Base-by-base conservation (phyloP, 73 alveolate species). In the Paramecium sexaurelia region DNA sequence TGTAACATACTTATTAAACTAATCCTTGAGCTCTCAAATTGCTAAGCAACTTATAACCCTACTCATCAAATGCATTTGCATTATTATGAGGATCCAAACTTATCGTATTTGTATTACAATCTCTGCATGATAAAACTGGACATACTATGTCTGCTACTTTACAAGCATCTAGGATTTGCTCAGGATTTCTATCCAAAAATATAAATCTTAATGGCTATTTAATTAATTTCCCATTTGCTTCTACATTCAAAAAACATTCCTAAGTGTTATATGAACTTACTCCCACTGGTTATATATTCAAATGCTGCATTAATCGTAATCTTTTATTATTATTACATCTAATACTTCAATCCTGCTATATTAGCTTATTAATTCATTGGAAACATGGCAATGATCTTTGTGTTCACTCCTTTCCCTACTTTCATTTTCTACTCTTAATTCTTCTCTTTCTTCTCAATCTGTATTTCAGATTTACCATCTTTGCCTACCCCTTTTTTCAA, bases 21-120 rank as follows among this genome's bases (percentile, higher is more conserved):
- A 98, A 66, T 17, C 99, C 99, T 82, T 98, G 96, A 7, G 98
- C 95, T 93, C 99, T 97, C 29, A 98, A 88, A 35, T 92, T 93
- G 37, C 97, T 82, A 43, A 98, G 91, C 33, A 97, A 89, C 85
- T 95, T 95, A 92, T 97, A 98, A 26, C 99, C 99, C 55, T 88
- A 75, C 68, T 97, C 97, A 96, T 98, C 99, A 85, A 98, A 97
- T 55, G 99, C 98, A 87, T 95, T 92, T 19, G 98, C 93, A 75
- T 92, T 89, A 66, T 95, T 95, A 90, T 95, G 97, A 24, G 99
- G 99, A 91, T 98, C 99, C 24, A 95, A 56, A 86, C 95, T 96
- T 92, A 98, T 87, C 67, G 96, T 95, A 55, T 94, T 94, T 7
- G 94, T 85, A 26, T 97, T 96, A 19, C 97, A 93, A 75, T 96